Evolutionary conservation across 345 rosid species (phyloP), one percentile per base, ranked within the genome.

Genomic region (Arabidopsis arenosa): DNA sequence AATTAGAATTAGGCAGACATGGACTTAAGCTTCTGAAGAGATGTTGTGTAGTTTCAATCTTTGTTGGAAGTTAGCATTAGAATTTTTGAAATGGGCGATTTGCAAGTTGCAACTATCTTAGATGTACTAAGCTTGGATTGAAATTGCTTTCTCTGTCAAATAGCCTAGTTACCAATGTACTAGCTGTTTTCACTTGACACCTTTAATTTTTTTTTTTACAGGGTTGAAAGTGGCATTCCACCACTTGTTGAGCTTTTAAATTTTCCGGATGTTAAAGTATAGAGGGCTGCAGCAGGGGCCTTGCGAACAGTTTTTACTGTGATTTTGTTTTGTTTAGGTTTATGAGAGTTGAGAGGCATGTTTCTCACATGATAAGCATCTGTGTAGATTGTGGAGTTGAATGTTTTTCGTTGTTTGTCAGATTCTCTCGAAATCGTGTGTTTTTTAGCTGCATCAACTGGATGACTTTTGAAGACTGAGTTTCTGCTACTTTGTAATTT

Each of bases 281-380:
- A 86, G 75, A 85, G 88, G 64, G 91, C 96, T 62, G 91, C 91
- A 70, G 97, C 93, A n/a, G 91, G 86, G 73, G 91, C 93, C 48
- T 68, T 93, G 73, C 77, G 89, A 43, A 82, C 93, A 28, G 63
- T 55, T 57, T 45, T 30, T 63, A 63, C 37, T 45, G n/a, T 26
- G 6, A 4, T 41, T 6, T 4, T 66, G 6, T 21, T 30, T 13
- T 32, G 35, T 35, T 39, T 36, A 18, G 6, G 12, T 10, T 39
- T 30, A 26, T 18, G 21, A 18, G 21, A 18, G 21, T 18, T 47
- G 23, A 33, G 66, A 66, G 12, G 9, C 51, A 6, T 49, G 54
- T 52, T 73, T 63, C 57, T 73, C 12, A 79, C 77, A 49, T 40
- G 9, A 55, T 14, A 30, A 17, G 7, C 9, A 48, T 51, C 9